These are phyloP conservation scores for Gamarada debralockiae DNA, from an alignment of 495 filamentous ascomycete genomes.

Conservation along the genomic window DNA sequence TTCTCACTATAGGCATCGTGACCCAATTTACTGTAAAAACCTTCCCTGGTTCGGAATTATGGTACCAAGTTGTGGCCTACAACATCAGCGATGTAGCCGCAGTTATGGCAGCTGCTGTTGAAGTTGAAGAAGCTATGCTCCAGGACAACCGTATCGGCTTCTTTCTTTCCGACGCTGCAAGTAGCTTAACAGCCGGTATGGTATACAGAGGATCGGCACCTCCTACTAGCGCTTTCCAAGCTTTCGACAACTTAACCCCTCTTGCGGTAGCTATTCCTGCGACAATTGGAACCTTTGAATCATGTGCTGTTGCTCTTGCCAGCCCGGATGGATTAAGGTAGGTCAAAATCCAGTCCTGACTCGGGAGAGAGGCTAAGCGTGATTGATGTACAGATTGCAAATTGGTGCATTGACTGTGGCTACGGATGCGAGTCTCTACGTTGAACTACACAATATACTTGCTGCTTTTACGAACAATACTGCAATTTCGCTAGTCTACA, in stretches of 20 bases:
- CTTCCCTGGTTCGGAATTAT: slow-evolving; percentile 1
- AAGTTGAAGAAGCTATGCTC: not conserved
- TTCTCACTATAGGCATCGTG: no score
- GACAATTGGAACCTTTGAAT: no score
- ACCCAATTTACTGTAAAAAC: slow-evolving; percentile 38
- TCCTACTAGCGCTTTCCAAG: no score
- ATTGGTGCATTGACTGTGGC: not conserved
- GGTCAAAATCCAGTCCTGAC: no score
- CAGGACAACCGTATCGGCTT: not conserved
- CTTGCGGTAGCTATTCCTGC: no score
- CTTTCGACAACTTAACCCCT: no score
- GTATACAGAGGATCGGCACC: not conserved
- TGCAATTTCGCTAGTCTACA: not conserved
- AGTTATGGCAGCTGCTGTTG: not conserved
- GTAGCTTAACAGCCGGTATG: not conserved
- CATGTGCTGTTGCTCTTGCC: no score
- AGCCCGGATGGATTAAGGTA: no score
- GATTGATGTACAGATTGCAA: not conserved
- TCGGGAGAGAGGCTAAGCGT: no score
- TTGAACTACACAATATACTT: not conserved
- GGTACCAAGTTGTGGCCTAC: not conserved
- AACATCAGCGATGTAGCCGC: not conserved
- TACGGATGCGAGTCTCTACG: not conserved
- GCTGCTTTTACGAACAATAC: not conserved
- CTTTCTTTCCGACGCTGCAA: not conserved